A percentile compares a stretch with the other conserved stretches of the same genome.
phyloP scores from a whole-genome alignment of 2,329 filamentous ascomycete genomes.

The Aspergillus proliferans region DNA sequence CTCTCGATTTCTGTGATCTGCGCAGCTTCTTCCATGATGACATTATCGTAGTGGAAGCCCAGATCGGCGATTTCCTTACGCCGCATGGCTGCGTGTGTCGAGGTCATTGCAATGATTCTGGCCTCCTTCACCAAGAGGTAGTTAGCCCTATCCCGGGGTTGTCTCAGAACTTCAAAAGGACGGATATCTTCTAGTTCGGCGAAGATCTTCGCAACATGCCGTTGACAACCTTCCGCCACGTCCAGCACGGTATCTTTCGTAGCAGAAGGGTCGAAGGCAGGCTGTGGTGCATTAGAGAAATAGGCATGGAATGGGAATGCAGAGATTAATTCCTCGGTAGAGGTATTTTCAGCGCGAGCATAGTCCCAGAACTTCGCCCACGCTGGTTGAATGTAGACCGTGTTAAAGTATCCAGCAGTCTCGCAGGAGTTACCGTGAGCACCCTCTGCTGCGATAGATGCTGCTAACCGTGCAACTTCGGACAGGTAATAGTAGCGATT shows the following conservation, averaged over 20 bases:
- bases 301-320: conserved; percentile 84
- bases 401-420: conserved; percentile 94
- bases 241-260: conserved; percentile 65
- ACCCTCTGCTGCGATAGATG: conserved; percentile 77
- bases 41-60: conserved; percentile 96
- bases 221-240: conserved; percentile 75
- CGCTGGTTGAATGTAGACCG: conserved; percentile 78
- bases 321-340: conserved; percentile 57
- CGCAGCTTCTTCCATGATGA: conserved; percentile 96
- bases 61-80: conserved; percentile 81
- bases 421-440: conserved; percentile 96
- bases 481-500: conserved; percentile 71
- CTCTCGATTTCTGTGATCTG: conserved; percentile 97
- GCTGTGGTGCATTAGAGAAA: conserved; percentile 81
- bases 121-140: conserved; percentile 93
- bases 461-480: conserved; percentile 80
- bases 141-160: conserved; percentile 87
- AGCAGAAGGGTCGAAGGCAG: conserved; percentile 65
- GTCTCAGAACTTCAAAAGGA: conserved; percentile 88
- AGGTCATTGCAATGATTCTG: conserved; percentile 98
- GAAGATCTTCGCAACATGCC: conserved; percentile 85
- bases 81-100: conserved; percentile 93
- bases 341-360: conserved; percentile 51
- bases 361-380: conserved; percentile 79
- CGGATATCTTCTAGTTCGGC: conserved; percentile 85